Conservation (phyloP, 352 stramenopile genomes). For the Phytophthora multivora region DNA sequence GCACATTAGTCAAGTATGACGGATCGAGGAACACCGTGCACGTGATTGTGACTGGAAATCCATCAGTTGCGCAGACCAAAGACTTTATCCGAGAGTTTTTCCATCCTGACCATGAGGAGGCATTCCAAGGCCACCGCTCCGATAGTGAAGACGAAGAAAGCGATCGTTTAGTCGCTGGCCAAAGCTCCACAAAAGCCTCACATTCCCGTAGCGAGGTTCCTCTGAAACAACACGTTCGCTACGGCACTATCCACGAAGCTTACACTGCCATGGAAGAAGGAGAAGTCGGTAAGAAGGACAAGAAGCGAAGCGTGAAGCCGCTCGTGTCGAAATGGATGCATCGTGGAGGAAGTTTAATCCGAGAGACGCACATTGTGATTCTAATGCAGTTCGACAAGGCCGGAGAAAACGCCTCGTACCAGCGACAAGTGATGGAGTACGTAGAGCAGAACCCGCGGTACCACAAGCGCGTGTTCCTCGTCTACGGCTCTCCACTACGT, state of each 20-base stretch:
- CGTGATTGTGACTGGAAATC: slow-evolving; percentile 88
- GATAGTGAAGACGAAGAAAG: slow-evolving; percentile 24
- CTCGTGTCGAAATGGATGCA: slow-evolving; percentile 58
- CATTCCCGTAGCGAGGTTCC: slow-evolving; percentile 13
- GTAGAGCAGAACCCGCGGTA: slow-evolving; percentile 73
- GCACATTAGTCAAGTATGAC: slow-evolving; percentile 62
- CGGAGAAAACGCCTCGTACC: slow-evolving; percentile 48
- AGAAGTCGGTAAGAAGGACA: slow-evolving; percentile 19
- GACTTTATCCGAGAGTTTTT: slow-evolving; percentile 92
- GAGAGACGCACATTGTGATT: slow-evolving; percentile 81
- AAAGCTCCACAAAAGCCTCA: slow-evolving; percentile 14
- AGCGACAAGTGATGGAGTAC: slow-evolving; percentile 70
- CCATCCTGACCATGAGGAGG: slow-evolving; percentile 77
- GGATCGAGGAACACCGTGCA: slow-evolving; percentile 71
- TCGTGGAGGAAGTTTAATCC: slow-evolving; percentile 52
- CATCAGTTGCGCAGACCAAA: slow-evolving; percentile 76
- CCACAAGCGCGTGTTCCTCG: slow-evolving; percentile 80
- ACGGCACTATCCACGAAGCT: slow-evolving; percentile 35
- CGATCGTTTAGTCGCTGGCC: slow-evolving; percentile 2
- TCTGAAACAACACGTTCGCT: slow-evolving; percentile 23
- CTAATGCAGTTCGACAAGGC: slow-evolving; percentile 79
- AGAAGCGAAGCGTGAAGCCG: slow-evolving; percentile 21
- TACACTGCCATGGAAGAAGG: slow-evolving; percentile 42
- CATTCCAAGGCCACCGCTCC: slow-evolving; percentile 34
- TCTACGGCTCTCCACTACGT: slow-evolving; percentile 71